These are phyloP conservation scores for Straminergon stramineum DNA, from an alignment of 225 moss, liverwort and hornwort genomes.

Conservation along the genomic window DNA sequence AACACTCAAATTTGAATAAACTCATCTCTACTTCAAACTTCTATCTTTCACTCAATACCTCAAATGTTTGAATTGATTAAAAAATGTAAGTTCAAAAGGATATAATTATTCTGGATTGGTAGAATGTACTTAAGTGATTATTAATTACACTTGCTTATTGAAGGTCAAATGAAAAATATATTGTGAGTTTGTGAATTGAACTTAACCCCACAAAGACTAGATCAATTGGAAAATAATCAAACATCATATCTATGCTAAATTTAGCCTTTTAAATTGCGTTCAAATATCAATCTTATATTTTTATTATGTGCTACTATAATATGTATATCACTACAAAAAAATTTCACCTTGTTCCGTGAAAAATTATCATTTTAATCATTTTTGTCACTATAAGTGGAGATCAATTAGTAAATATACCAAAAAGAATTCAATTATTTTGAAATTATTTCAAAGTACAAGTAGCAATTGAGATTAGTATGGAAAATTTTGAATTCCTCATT, in stretches of 20 bases:
- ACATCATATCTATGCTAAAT: background rate
- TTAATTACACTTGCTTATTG: background rate
- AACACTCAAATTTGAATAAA: background rate
- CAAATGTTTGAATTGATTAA: background rate
- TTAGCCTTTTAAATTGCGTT: background rate
- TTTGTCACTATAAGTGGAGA: background rate
- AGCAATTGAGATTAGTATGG: background rate
- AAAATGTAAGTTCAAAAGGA: background rate
- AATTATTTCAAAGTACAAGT: background rate
- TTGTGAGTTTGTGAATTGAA: background rate
- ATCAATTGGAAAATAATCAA: background rate
- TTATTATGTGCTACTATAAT: background rate
- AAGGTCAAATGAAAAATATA: background rate
- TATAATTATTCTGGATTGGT: no score
- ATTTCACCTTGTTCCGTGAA: background rate
- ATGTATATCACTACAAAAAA: background rate
- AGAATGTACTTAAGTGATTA: background rate
- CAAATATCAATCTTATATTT: background rate
- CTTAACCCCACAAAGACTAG: fast-evolving
- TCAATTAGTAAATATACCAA: background rate
- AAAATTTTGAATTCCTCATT: background rate
- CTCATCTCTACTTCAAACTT: background rate
- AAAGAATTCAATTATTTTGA: background rate
- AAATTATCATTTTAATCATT: background rate
- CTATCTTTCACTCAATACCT: background rate